Conservation (phyloP, 257 asterid genomes). For the Solanum virginianum region DNA sequence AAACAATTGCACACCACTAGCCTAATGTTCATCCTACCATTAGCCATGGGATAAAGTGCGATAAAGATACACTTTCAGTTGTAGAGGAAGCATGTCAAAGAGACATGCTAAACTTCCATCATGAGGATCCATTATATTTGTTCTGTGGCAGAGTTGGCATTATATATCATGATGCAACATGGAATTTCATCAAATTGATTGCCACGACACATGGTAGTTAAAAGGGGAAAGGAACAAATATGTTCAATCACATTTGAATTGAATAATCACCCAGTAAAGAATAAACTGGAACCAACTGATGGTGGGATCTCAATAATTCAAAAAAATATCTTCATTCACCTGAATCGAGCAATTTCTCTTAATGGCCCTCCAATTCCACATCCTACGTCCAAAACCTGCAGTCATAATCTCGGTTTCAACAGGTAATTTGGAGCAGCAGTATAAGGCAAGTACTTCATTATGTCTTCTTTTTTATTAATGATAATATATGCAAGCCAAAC, state of each 20-base stretch:
- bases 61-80: not conserved
- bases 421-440: not conserved
- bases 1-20: not conserved
- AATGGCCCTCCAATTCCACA: constrained; percentile 99
- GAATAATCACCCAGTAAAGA: not conserved
- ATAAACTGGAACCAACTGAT: not conserved
- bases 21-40: not conserved
- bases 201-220: not conserved
- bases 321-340: constrained; percentile 24
- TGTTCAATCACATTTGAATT: not conserved
- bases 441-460: not conserved
- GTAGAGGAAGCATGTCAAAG: not conserved
- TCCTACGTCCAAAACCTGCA: constrained; percentile 94
- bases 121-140: not conserved
- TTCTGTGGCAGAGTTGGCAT: not conserved
- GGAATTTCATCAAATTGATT: not conserved
- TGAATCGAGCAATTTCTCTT: constrained; percentile 90
- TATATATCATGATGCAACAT: not conserved
- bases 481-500: constrained; percentile 15
- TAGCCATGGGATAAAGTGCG: not conserved
- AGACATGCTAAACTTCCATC: not conserved
- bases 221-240: not conserved
- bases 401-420: not conserved
- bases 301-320: not conserved
- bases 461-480: not conserved